Percentiles rank a stretch among this genome's conserved stretches.
These are phyloP conservation scores for Amoeboradix gromovi DNA, from an alignment of 371 early-diverging fungal species.

Conservation along the genomic window DNA sequence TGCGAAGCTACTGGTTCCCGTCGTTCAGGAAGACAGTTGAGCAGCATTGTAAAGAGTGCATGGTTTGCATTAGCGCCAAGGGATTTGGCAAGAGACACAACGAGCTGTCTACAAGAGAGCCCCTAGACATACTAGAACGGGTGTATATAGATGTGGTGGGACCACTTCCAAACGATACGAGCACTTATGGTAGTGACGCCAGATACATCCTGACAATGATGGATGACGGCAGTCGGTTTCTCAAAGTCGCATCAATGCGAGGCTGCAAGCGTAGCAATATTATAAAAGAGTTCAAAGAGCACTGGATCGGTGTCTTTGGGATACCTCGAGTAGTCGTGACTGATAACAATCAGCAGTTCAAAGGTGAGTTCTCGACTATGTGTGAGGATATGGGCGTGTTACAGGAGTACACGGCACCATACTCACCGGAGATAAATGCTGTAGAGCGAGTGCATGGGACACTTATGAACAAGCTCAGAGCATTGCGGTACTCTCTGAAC, in stretches of 20 bases:
- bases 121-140: neutral
- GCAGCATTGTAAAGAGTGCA: neutral
- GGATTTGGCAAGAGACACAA: neutral
- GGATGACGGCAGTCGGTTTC: neutral
- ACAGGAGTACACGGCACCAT: neutral
- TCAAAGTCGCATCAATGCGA: neutral
- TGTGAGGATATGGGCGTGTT: neutral
- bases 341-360: neutral
- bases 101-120: neutral
- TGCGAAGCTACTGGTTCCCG: neutral
- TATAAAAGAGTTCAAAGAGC: neutral
- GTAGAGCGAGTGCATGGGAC: neutral
- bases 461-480: neutral
- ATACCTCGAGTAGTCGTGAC: neutral
- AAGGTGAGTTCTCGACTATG: neutral
- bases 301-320: neutral
- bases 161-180: neutral
- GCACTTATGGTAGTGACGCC: neutral
- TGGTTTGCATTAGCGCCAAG: neutral
- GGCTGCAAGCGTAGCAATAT: neutral
- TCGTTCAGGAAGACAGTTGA: neutral
- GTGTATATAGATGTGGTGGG: neutral
- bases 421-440: neutral
- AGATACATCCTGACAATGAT: neutral
- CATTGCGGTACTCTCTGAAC: neutral